Evolutionary conservation across 768 basidiomycete species (phyloP), one percentile per base, ranked within the genome.

Genomic region (Phaeotremella fagi): DNA sequence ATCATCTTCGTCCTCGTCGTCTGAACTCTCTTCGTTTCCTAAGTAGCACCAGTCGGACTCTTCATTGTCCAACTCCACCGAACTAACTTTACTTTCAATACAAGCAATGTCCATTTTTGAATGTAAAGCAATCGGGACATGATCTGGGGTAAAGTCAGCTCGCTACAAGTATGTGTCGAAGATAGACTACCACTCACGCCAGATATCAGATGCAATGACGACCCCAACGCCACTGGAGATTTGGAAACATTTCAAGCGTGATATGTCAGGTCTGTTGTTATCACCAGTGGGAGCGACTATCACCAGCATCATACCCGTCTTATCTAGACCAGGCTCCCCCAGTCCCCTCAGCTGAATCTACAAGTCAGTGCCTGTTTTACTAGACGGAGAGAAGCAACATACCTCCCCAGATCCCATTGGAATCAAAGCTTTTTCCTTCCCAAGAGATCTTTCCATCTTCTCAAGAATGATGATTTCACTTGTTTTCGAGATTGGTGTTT

Each of bases 61-160:
- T n/a, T n/a, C n/a, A n/a, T n/a, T n/a, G n/a, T n/a, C n/a, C n/a
- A n/a, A n/a, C n/a, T n/a, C n/a, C n/a, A n/a, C n/a, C n/a, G n/a
- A n/a, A n/a, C n/a, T n/a, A 48, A 94, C 84, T 73, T 98, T 92
- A 22, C 90, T 88, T 75, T 97, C 94, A 7, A 98, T 82, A 66
- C 94, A 98, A 7, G 88, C 73, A 49, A 78, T 73, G 50, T 78
- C 76, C 26, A 74, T 60, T 22, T 69, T 55, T 26, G 63, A 55
- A 45, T 64, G 70, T 14, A 71, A 57, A 6, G 66, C 57, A 12
- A 90, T 84, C 82, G 94, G 87, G 1, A 92, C 91, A 78, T 95
- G 91, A 75, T 97, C 90, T 92, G 70, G 43, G 15, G 61, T 12
- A 43, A 26, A 44, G 42, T 11, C 20, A 22, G 18, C 9, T 43